Percentiles rank a stretch among this genome's conserved stretches.
Evolutionary conservation across 2,329 filamentous ascomycete species (phyloP).

Genomic region (Pseudogymnoascus sp.): DNA sequence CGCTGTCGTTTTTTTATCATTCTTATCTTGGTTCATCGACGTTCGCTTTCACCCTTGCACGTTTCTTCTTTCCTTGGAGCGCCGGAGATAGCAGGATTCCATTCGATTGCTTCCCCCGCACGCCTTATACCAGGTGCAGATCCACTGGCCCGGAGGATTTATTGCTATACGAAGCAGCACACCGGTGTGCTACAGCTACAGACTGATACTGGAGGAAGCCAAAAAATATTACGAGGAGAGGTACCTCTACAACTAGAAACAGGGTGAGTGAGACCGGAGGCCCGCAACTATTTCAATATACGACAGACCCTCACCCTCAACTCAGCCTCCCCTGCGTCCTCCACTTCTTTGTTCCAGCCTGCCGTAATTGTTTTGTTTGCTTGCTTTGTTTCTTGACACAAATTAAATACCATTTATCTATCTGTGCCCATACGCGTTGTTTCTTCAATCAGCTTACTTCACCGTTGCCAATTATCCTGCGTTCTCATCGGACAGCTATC

Average conservation of each 20-base stretch:
- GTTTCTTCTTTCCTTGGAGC: neutral
- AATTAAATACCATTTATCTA: neutral
- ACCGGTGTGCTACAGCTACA: neutral
- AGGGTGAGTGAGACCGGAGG: neutral
- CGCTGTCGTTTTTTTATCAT: neutral
- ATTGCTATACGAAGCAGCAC: neutral
- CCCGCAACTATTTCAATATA: constrained; percentile 5
- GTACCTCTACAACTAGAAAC: constrained; percentile 2
- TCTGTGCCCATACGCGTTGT: neutral
- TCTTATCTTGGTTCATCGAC: neutral
- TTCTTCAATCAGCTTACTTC: neutral
- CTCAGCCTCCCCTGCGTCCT: neutral
- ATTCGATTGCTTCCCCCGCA: neutral
- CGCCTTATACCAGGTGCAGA: neutral
- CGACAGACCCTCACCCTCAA: neutral
- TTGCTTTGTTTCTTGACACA: neutral
- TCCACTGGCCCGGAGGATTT: neutral
- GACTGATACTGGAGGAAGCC: neutral
- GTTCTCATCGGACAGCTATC: neutral
- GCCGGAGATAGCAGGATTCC: neutral
- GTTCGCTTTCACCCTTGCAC: neutral
- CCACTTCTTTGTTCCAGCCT: neutral
- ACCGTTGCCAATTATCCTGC: neutral
- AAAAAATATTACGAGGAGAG: neutral
- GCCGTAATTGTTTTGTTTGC: neutral